A percentile compares a stretch with the other conserved stretches of the same genome.
Evolutionary conservation across 495 filamentous ascomycete species (phyloP).

Genomic region (Chaetomium cochliodes): DNA sequence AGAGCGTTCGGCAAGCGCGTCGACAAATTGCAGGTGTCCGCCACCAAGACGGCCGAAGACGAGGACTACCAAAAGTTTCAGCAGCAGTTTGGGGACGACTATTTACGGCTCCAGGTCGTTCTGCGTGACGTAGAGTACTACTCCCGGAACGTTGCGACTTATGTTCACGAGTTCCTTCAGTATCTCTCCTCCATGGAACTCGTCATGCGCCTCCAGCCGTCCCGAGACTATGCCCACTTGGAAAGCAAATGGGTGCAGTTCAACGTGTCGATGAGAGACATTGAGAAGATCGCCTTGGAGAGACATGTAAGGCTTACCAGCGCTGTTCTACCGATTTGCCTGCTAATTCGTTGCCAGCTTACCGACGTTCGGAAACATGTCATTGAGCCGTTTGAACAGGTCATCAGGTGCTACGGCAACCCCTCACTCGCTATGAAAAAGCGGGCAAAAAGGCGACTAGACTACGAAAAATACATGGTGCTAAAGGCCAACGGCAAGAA

Average conservation of each 20-base stretch:
- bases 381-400: conserved; percentile 79
- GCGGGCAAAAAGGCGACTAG: conserved; percentile 80
- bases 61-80: conserved; percentile 70
- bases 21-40: conserved; percentile 63
- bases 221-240: conserved; percentile 65
- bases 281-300: conserved; percentile 71
- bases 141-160: conserved; percentile 63
- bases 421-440: conserved; percentile 87
- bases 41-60: conserved; percentile 73
- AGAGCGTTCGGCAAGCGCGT: conserved; percentile 85
- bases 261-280: conserved; percentile 75
- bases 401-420: conserved; percentile 76
- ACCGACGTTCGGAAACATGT: conserved; percentile 72
- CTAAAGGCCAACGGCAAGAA: conserved; percentile 71
- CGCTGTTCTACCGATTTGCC: not conserved
- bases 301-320: conserved; percentile 68
- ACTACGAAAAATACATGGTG: conserved; percentile 67
- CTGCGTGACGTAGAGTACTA: conserved; percentile 89
- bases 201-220: conserved; percentile 57
- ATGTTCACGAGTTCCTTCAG: conserved; percentile 70
- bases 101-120: conserved; percentile 83
- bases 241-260: conserved; percentile 90
- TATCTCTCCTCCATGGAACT: conserved; percentile 70
- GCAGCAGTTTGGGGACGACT: conserved; percentile 81
- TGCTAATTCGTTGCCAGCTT: conserved; percentile 51